Percentiles rank a stretch among this genome's conserved stretches.
phyloP scores from a whole-genome alignment of 768 basidiomycete genomes.

The Trametes maxima region DNA sequence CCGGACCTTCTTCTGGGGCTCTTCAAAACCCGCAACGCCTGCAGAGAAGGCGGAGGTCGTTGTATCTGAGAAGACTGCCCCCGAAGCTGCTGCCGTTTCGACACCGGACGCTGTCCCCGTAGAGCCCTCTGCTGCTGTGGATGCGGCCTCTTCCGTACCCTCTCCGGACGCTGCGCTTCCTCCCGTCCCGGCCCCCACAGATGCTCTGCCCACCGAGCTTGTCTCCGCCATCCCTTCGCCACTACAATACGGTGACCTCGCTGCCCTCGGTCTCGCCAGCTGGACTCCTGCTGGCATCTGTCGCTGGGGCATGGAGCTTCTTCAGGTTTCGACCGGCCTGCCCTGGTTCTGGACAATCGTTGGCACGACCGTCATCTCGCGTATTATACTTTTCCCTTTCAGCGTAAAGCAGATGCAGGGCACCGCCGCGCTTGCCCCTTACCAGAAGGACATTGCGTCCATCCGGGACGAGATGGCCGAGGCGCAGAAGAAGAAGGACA shows the following conservation, averaged over 20 bases:
- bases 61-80: neutral
- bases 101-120: conserved; percentile 9
- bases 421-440: conserved; percentile 58
- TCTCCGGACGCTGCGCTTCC: conserved; percentile 13
- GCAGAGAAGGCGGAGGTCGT: neutral
- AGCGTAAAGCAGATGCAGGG: conserved; percentile 58
- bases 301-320: conserved; percentile 62
- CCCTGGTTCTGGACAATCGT: conserved; percentile 89
- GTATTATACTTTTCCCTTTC: conserved; percentile 61
- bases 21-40: conserved; percentile 9
- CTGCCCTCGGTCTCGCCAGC: conserved; percentile 60
- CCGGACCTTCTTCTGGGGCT: conserved; percentile 14
- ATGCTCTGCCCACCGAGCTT: conserved; percentile 17
- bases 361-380: conserved; percentile 61
- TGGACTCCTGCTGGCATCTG: conserved; percentile 70
- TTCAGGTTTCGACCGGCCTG: conserved; percentile 69
- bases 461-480: conserved; percentile 51
- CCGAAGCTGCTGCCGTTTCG: neutral
- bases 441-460: conserved; percentile 59
- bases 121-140: conserved; percentile 17
- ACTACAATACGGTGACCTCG: conserved; percentile 72
- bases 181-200: conserved; percentile 12
- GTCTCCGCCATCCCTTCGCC: conserved; percentile 36
- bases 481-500: conserved; percentile 39
- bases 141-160: conserved; percentile 2